Conservation (phyloP, 768 basidiomycete species). For the Suillus decipiens region DNA sequence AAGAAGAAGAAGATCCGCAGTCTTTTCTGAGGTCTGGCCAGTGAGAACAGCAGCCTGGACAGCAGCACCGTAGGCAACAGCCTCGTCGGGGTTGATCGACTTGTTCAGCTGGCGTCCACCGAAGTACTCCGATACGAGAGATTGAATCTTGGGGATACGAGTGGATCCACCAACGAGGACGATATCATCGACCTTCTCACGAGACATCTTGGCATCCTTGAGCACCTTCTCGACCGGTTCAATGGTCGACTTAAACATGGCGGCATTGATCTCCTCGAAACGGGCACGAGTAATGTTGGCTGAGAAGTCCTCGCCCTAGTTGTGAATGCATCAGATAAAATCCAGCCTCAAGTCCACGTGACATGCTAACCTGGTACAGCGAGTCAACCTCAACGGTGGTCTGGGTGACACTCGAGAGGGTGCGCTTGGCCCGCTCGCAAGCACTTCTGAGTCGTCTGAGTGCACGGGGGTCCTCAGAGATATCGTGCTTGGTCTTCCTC, state of each 20-base stretch:
- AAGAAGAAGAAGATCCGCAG: conserved; percentile 95
- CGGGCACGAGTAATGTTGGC: conserved; percentile 99
- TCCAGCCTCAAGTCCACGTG: background rate
- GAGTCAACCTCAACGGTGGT: conserved; percentile 99
- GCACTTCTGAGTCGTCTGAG: conserved; percentile 94
- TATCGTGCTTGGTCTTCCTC: conserved; percentile 94
- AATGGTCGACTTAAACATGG: conserved; percentile 93
- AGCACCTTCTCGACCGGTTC: conserved; percentile 99
- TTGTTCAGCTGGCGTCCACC: conserved; percentile 98
- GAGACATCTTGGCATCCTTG: conserved; percentile 98
- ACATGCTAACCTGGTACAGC: conserved; percentile 74
- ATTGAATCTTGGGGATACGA: conserved; percentile 99
- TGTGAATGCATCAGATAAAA: conserved; percentile 15
- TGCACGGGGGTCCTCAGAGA: conserved; percentile 96
- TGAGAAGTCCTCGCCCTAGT: conserved; percentile 93
- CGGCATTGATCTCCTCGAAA: conserved; percentile 99
- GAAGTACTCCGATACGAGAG: conserved; percentile 98
- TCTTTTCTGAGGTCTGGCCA: conserved; percentile 98
- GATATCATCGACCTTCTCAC: conserved; percentile 97
- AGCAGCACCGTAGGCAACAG: conserved; percentile 99
- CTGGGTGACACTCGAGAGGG: conserved; percentile 96
- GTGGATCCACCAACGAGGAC: conserved; percentile 99
- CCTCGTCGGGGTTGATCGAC: conserved; percentile 99
- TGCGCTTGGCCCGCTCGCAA: conserved; percentile 99
- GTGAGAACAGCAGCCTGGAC: conserved; percentile 99